phyloP scores from a whole-genome alignment of 208 protist genomes.

The Herpetomonas muscarum region DNA sequence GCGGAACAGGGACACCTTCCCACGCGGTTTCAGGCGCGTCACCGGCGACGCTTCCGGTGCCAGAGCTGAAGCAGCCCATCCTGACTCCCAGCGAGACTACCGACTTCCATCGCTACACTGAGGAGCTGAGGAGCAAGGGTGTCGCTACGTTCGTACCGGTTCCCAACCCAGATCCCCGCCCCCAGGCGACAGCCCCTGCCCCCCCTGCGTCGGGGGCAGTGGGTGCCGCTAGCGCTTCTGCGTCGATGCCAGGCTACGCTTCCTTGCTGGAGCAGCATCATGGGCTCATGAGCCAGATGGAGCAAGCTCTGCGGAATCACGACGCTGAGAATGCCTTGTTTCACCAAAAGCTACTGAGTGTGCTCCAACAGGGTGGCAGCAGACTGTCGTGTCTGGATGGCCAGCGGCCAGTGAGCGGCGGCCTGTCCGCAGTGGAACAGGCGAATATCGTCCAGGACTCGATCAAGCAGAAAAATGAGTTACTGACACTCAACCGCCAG shows the following conservation, averaged over 20 bases:
- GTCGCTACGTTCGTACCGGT: conserved; percentile 6
- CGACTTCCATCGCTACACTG: conserved; percentile 65
- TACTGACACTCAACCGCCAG: conserved; percentile 61
- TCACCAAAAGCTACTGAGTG: conserved; percentile 39
- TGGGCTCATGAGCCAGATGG: conserved; percentile 39
- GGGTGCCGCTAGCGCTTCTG: background rate
- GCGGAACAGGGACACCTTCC: no score
- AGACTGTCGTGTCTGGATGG: no score
- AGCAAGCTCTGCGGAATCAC: conserved; percentile 30
- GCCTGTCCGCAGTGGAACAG: conserved; percentile 55
- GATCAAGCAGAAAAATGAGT: conserved; percentile 67
- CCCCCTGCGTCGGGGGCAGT: background rate
- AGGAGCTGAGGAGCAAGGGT: conserved; percentile 37
- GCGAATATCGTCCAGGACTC: conserved; percentile 50
- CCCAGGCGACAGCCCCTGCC: background rate
- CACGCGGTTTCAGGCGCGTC: background rate
- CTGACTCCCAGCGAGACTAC: conserved; percentile 33
- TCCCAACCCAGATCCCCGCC: background rate
- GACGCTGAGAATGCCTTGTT: conserved; percentile 48
- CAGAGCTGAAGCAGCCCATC: conserved; percentile 12
- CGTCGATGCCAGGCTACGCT: conserved; percentile 7
- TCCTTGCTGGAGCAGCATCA: conserved; percentile 35
- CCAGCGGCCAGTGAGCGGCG: background rate
- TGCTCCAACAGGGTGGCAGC: conserved; percentile 8
- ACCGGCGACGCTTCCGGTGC: conserved; percentile 3